Percentiles rank a stretch among this genome's conserved stretches.
phyloP scores from a whole-genome alignment of 2,329 filamentous ascomycete genomes.

The Blastomyces silverae region DNA sequence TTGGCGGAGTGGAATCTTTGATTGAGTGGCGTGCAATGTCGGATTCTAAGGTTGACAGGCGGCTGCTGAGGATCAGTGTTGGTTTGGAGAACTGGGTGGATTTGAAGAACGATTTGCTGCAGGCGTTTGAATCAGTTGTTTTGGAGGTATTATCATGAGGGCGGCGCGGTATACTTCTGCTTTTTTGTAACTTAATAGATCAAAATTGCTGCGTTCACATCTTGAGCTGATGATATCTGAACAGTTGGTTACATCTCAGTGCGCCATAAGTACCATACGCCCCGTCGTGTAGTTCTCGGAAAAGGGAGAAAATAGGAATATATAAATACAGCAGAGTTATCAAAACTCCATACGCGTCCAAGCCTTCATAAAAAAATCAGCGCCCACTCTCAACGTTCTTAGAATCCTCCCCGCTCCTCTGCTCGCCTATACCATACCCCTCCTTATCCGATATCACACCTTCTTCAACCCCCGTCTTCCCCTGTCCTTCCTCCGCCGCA shows the following conservation, averaged over 20 bases:
- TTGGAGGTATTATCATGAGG: not conserved
- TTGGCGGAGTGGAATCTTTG: conserved; percentile 88
- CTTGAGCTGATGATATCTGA: not conserved
- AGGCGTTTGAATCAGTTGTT: conserved; percentile 48
- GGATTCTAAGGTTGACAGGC: conserved; percentile 63
- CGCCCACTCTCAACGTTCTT: not conserved
- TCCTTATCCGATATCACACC: not conserved
- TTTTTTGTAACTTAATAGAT: not conserved
- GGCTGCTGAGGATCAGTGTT: conserved; percentile 71
- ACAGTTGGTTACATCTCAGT: not conserved
- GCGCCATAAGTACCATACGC: not conserved
- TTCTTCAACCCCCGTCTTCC: not conserved
- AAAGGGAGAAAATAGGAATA: not conserved
- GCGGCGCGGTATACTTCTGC: not conserved
- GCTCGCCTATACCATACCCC: not conserved
- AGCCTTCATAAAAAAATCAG: not conserved
- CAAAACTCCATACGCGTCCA: not conserved
- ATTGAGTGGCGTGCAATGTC: conserved; percentile 94
- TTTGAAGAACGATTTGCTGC: conserved; percentile 63
- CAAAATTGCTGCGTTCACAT: not conserved
- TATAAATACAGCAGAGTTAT: not conserved
- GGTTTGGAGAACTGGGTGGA: conserved; percentile 83
- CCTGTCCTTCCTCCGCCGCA: not conserved
- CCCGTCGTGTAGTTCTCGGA: not conserved
- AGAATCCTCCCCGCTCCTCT: not conserved